Evolutionary conservation across 768 basidiomycete species (phyloP), one percentile per base, ranked within the genome.

Genomic region (Auricularia sp.): DNA sequence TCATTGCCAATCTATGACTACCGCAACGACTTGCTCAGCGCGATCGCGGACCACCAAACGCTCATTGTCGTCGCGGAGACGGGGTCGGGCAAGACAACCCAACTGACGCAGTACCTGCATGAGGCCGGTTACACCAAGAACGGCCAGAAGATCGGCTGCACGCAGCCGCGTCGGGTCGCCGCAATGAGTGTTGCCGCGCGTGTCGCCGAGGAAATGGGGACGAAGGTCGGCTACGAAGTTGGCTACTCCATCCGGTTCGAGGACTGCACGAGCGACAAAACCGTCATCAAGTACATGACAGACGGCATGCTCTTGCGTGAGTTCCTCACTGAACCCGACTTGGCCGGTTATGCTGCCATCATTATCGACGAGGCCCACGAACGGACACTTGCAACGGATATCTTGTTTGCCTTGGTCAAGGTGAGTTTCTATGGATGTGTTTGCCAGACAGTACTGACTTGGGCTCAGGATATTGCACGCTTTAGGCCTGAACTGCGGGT

Each of bases 201-300:
- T 78, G 97, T 99, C 16, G 96, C 97, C 0, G 97, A 98, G 67
- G 97, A 99, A 77, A 94, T 98, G 89, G 97, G 95, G 7, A 90
- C 88, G 3, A 90, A 98, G 75, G 88, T 99, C 47, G 97, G 97
- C 10, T 92, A 95, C 70, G 96, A 98, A 77, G 97, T 99, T 62
- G 97, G 97, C n/a, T 99, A 99, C 76, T 96, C 95, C 39, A 99
- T 99, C 70, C 92, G 97, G 37, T 99, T 99, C 77, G 97, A 99
- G 77, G 97, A 99, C 75, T 97, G 94, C 75, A 99, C 97, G 21
- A 97, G 93, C 79, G 94, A 98, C 81, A 98, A 97, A 80, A 99
- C 97, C 3, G 89, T 95, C 54, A 81, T 99, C 72, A 98, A 99
- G 77, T 99, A 99, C 77, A 97, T 99, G 97, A 99, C 97, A 54